These are phyloP conservation scores for Hirsutella rhossiliensis DNA, from an alignment of 2,329 filamentous ascomycete species.

Conservation along the genomic window DNA sequence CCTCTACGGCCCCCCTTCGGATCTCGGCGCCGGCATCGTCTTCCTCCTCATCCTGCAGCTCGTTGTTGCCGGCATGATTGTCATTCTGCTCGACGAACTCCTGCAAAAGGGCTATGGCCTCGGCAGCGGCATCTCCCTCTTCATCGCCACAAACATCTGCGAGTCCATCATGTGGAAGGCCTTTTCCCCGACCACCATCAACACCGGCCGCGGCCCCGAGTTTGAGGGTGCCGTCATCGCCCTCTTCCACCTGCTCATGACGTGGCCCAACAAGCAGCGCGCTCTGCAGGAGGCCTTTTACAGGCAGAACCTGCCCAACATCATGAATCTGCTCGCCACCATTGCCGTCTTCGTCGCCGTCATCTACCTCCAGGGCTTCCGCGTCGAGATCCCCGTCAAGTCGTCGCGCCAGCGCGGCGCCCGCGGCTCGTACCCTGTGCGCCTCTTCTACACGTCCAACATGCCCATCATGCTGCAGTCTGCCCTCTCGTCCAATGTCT, in stretches of 20 bases:
- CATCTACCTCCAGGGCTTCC: constrained; percentile 99
- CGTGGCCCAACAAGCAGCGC: constrained; percentile 98
- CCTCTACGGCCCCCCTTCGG: constrained; percentile 91
- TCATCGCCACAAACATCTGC: constrained; percentile 99
- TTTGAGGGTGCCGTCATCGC: constrained; percentile 98
- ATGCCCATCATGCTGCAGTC: constrained; percentile 99
- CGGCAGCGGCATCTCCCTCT: constrained; percentile 95
- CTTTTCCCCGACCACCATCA: constrained; percentile 97
- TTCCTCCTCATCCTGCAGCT: constrained; percentile 97
- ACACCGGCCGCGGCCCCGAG: constrained; percentile 96
- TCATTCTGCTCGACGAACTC: constrained; percentile 97
- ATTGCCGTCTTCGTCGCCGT: constrained; percentile 89
- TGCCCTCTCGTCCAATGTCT: constrained; percentile 95
- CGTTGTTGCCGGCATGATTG: constrained; percentile 92
- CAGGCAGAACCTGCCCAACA: constrained; percentile 97
- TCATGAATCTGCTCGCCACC: constrained; percentile 96
- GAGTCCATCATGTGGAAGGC: constrained; percentile 99
- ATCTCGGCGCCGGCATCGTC: constrained; percentile 95
- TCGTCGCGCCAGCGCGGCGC: constrained; percentile 97
- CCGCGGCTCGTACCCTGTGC: constrained; percentile 93
- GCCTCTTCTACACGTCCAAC: constrained; percentile 99
- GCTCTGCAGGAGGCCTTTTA: constrained; percentile 98
- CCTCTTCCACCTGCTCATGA: constrained; percentile 93
- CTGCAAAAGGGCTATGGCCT: constrained; percentile 99
- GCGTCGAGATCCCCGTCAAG: constrained; percentile 99